Evolutionary conservation across 768 basidiomycete species (phyloP).

Genomic region (Sutorius australiensis): DNA sequence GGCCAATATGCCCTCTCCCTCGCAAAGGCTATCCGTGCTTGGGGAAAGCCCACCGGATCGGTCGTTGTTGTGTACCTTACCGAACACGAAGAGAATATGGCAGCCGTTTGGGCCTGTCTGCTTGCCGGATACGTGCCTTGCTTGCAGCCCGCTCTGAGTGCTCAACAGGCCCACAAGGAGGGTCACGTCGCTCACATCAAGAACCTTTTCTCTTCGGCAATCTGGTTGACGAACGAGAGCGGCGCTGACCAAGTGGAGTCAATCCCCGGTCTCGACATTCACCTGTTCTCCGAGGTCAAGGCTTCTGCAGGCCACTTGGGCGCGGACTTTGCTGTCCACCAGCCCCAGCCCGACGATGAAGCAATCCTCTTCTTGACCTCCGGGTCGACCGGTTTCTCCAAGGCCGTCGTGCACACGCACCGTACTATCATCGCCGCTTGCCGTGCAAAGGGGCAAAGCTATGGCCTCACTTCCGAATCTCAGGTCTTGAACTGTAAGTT

Average conservation of each 20-base stretch:
- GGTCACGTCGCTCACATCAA: slow-evolving; percentile 27
- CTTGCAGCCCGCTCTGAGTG: slow-evolving; percentile 32
- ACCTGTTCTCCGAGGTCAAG: slow-evolving; percentile 22
- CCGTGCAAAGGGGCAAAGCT: slow-evolving; percentile 33
- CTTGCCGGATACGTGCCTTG: slow-evolving; percentile 32
- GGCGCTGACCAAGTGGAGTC: slow-evolving; percentile 25
- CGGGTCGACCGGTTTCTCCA: slow-evolving; percentile 44
- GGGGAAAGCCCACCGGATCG: slow-evolving; percentile 26
- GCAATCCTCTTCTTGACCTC: slow-evolving; percentile 38
- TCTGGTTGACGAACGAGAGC: slow-evolving; percentile 29
- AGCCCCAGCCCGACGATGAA: slow-evolving; percentile 26
- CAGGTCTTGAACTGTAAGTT: slow-evolving; percentile 39
- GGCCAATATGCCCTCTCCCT: slow-evolving; percentile 14
- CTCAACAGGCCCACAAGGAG: slow-evolving; percentile 22
- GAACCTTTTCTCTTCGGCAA: slow-evolving; percentile 29
- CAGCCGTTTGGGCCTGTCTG: slow-evolving; percentile 28
- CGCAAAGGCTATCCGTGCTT: slow-evolving; percentile 20
- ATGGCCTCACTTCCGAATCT: slow-evolving; percentile 32
- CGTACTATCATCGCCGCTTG: slow-evolving; percentile 35
- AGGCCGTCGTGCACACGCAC: slow-evolving; percentile 40
- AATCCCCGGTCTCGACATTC: slow-evolving; percentile 25
- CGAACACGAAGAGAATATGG: slow-evolving; percentile 25
- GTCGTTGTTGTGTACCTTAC: slow-evolving; percentile 29
- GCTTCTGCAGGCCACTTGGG: slow-evolving; percentile 5
- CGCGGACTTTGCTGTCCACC: slow-evolving; percentile 16